Evolutionary conservation across 345 rosid genomes (phyloP).

Genomic region (Moricandia moricandioides): DNA sequence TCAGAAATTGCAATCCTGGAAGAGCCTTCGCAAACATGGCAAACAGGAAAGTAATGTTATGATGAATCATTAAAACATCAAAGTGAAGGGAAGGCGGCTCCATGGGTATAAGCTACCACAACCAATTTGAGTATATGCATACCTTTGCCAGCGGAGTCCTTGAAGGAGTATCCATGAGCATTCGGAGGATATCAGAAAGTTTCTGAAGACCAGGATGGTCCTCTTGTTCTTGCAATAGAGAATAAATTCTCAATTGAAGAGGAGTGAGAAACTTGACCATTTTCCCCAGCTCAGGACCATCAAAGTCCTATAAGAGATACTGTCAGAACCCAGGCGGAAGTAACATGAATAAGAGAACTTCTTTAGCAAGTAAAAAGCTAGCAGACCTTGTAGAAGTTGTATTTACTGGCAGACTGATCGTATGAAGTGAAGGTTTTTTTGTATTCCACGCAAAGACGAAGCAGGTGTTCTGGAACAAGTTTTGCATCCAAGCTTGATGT

Average conservation of each 20-base stretch:
- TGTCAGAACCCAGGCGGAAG: slow-evolving; percentile 19
- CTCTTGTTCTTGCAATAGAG: slow-evolving; percentile 66
- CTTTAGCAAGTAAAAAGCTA: slow-evolving; percentile 10
- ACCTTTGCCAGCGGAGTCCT: slow-evolving; percentile 88
- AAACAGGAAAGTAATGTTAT: slow-evolving; percentile 20
- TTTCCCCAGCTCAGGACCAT: slow-evolving; percentile 61
- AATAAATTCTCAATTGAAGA: slow-evolving; percentile 46
- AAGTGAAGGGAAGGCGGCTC: not conserved
- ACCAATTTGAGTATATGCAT: slow-evolving; percentile 7
- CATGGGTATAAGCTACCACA: not conserved
- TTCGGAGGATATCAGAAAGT: slow-evolving; percentile 59
- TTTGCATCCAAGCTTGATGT: slow-evolving; percentile 66
- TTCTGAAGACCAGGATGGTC: slow-evolving; percentile 80
- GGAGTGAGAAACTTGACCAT: slow-evolving; percentile 66
- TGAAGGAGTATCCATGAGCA: slow-evolving; percentile 75
- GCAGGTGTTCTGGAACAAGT: slow-evolving; percentile 80
- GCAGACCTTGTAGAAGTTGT: slow-evolving; percentile 90
- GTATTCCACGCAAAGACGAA: slow-evolving; percentile 69
- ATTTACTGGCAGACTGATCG: slow-evolving; percentile 41
- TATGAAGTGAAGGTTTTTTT: slow-evolving; percentile 43
- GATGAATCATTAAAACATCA: not conserved
- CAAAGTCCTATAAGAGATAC: slow-evolving; percentile 54
- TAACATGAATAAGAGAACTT: slow-evolving; percentile 1
- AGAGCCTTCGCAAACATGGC: slow-evolving; percentile 54
- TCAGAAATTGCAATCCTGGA: slow-evolving; percentile 78